A percentile compares a stretch with the other conserved stretches of the same genome.
phyloP scores from a whole-genome alignment of 768 basidiomycete species.

The Mycena rosella region DNA sequence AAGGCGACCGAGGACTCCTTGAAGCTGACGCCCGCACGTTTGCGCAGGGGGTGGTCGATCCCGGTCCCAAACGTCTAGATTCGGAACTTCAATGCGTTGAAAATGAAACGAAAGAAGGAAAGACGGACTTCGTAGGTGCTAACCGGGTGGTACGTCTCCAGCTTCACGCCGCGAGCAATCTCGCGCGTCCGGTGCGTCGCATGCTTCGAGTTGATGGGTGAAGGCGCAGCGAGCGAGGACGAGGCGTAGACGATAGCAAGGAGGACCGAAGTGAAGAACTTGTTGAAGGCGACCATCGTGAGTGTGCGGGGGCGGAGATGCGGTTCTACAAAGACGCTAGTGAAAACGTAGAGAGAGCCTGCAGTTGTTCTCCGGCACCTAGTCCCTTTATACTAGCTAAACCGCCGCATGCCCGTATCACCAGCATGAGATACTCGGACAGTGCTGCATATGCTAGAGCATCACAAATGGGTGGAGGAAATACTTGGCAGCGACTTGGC shows the following conservation, averaged over 20 bases:
- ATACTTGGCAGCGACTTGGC: no score
- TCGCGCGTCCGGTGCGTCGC: conserved; percentile 47
- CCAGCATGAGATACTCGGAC: no score
- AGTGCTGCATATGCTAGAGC: no score
- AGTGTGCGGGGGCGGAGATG: neutral
- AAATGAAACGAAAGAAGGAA: neutral
- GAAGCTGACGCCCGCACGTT: conserved; percentile 38
- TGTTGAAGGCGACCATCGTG: conserved; percentile 43
- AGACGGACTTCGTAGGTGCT: conserved; percentile 49
- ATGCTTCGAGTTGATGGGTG: conserved; percentile 44
- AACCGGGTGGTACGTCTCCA: conserved; percentile 53
- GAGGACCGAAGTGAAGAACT: no score
- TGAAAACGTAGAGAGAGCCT: conserved; percentile 15
- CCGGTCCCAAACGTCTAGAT: conserved; percentile 44
- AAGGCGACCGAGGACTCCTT: conserved; percentile 47
- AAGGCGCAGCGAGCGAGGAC: conserved; percentile 42
- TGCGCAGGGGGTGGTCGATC: conserved; percentile 40
- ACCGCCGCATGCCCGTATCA: no score
- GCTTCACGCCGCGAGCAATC: conserved; percentile 45
- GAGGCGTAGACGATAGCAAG: conserved; percentile 46
- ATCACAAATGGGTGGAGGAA: no score
- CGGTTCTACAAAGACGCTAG: conserved; percentile 12
- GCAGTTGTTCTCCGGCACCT: no score
- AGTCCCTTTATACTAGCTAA: neutral
- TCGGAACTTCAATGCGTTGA: neutral